These are phyloP conservation scores for Leucogyrophana mollusca DNA, from an alignment of 768 basidiomycete genomes.

Conservation along the genomic window DNA sequence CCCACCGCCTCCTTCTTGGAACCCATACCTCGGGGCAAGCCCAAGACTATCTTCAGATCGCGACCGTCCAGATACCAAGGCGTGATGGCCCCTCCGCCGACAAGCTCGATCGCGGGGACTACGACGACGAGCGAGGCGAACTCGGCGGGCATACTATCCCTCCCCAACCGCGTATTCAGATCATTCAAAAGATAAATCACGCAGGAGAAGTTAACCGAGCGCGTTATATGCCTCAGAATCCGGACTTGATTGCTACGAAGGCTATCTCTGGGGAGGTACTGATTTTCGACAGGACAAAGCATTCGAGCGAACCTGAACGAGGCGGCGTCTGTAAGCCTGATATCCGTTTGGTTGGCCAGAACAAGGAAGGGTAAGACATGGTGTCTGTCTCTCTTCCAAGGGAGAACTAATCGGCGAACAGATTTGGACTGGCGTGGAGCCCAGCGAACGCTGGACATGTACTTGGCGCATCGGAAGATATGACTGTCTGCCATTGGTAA, in stretches of 20 bases:
- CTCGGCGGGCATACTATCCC: constrained; percentile 89
- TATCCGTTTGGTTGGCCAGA: constrained; percentile 87
- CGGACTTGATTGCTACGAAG: constrained; percentile 95
- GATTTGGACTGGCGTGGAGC: constrained; percentile 95
- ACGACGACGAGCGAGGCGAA: constrained; percentile 92
- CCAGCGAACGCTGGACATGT: constrained; percentile 80
- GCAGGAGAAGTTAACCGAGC: constrained; percentile 95
- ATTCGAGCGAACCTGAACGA: constrained; percentile 87
- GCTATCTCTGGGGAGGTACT: constrained; percentile 86
- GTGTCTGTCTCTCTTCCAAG: background rate
- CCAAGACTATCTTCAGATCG: constrained; percentile 94
- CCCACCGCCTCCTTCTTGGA: constrained; percentile 91
- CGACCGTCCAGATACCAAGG: constrained; percentile 90
- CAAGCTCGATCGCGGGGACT: constrained; percentile 74
- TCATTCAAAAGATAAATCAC: constrained; percentile 95
- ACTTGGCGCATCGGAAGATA: constrained; percentile 92
- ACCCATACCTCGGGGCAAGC: constrained; percentile 97
- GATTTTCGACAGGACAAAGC: constrained; percentile 97
- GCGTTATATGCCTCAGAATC: constrained; percentile 99
- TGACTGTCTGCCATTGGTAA: constrained; percentile 93
- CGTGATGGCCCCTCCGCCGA: constrained; percentile 67
- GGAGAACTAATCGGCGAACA: constrained; percentile 28
- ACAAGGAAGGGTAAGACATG: constrained; percentile 80
- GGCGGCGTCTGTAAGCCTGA: constrained; percentile 87
- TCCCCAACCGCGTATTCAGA: constrained; percentile 81